Evolutionary conservation across 2,329 filamentous ascomycete species (phyloP), one percentile per base, ranked within the genome.

Genomic region (Aspergillus transmontanensis): DNA sequence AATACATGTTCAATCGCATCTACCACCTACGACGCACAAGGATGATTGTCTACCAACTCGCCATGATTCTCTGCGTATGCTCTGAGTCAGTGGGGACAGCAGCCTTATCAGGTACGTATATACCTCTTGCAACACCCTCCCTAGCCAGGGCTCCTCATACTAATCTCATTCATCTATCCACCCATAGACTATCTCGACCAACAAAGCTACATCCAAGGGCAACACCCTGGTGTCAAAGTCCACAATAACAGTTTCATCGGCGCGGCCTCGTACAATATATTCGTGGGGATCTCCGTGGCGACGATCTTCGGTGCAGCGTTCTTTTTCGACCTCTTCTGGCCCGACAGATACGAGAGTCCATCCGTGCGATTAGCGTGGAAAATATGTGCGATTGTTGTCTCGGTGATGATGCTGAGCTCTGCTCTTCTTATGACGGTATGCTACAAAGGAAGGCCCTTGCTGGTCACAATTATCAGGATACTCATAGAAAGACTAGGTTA

Each of bases 261-360:
- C 30, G 82, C 84, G 10, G 83, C 81, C 1, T 82, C 82, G 1
- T 87, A 83, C 76, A 87, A 87, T 70, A 86, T 87, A 69, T 87
- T 86, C 65, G 81, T 84, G 9, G 85, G 86, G 23, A 78, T 87
- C 36, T 84, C 82, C 21, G 82, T 87, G 10, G 85, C 85, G 16
- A 84, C 82, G 53, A 83, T 87, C 68, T 87, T 88, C 68, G 85
- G 85, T 26, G 81, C 82, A 0, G 85, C 82, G 0, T 87, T 87
- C 78, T 87, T 87, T 78, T 87, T 87, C 73, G 86, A 87, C 69
- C 80, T 88, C 4, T 86, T 87, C 75, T 87, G 84, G 84, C 85
- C 85, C 0, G 84, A 85, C 58, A 79, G 85, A 55, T 72, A 78
- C 11, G 85, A 88, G 64, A 81, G 77, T 4, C 71, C 65, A 23